Base-by-base conservation (phyloP, 148 eudicot genomes). In the Heliamphora exappendiculata region DNA sequence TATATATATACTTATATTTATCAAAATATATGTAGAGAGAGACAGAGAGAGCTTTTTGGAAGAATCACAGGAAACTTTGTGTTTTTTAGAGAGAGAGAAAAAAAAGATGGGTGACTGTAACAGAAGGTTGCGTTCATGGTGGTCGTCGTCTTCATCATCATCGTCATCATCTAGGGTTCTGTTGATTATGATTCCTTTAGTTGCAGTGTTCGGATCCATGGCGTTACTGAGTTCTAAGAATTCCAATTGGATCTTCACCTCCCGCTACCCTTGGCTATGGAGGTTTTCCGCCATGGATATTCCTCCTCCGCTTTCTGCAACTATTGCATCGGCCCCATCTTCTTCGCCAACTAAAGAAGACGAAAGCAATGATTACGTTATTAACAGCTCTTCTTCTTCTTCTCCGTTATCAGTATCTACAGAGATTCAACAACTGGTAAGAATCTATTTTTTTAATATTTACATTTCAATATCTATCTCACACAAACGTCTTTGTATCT, bases 131-230 rank as follows among this genome's bases (percentile, higher is more conserved):
- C 24, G 74, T 76, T 77, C 70, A 28, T 79, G 67, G 51, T 82
- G 70, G 76, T 74, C 81, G 67, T 80, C 76, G 54, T 77, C 84
- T 13, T 47, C 76, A 60, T 79, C 82, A 5, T 47, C 83, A 1
- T 67, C 70, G 44, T n/a, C n/a, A n/a, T n/a, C n/a, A n/a, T n/a
- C n/a, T n/a, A 86, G 79, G 81, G 33, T 84, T 0, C 16, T 81
- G 31, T 16, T 78, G 57, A 74, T 82, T 12, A 26, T 79, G 76
- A 59, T 80, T 22, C 76, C 84, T 49, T 72, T 88, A 34, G 34
- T 86, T 75, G 39, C 79, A 72, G 80, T 81, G 17, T 80, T 29
- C 34, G 80, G 45, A 47, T 50, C 86, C 36, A 62, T 81, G 70
- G 81, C 77, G 7, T 33, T 77, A 20, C 34, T 71, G 47, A 71